Percentiles rank a stretch among this genome's conserved stretches.
Conservation (phyloP, 176 grass and related monocot species). For the Eragrostis curvula region DNA sequence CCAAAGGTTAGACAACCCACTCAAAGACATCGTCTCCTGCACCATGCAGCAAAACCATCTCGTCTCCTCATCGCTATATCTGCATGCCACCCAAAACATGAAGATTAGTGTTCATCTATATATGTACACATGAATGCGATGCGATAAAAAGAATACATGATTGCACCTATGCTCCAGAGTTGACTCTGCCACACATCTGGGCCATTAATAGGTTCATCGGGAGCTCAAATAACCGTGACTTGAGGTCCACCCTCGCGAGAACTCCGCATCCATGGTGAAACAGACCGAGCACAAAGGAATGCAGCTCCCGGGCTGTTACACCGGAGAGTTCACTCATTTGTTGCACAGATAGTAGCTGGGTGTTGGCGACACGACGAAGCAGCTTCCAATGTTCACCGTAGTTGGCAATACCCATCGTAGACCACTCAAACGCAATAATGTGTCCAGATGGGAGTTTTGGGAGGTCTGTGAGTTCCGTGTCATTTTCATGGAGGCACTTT, state of each 20-base stretch:
- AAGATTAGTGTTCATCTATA: not conserved
- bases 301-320: not conserved
- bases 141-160: not conserved
- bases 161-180: slow-evolving; percentile 5
- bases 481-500: too few species aligned
- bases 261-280: not conserved
- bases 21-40: slow-evolving; percentile 42
- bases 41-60: slow-evolving; percentile 42
- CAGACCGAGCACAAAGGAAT: slow-evolving; percentile 21
- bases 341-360: slow-evolving; percentile 23
- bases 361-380: too few species aligned
- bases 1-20: slow-evolving; percentile 6
- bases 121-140: not conserved
- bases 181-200: slow-evolving; percentile 35
- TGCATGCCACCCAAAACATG: not conserved
- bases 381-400: too few species aligned
- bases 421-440: too few species aligned
- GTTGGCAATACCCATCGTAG: too few species aligned
- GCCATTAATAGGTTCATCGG: slow-evolving; percentile 44
- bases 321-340: slow-evolving; percentile 14
- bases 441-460: too few species aligned
- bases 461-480: too few species aligned
- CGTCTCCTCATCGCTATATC: slow-evolving; percentile 31
- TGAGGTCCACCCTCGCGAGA: slow-evolving; percentile 43
- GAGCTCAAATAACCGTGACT: slow-evolving; percentile 48